These are phyloP conservation scores for Candida mattraensis DNA, from an alignment of 805 yeast genomes.

Conservation along the genomic window DNA sequence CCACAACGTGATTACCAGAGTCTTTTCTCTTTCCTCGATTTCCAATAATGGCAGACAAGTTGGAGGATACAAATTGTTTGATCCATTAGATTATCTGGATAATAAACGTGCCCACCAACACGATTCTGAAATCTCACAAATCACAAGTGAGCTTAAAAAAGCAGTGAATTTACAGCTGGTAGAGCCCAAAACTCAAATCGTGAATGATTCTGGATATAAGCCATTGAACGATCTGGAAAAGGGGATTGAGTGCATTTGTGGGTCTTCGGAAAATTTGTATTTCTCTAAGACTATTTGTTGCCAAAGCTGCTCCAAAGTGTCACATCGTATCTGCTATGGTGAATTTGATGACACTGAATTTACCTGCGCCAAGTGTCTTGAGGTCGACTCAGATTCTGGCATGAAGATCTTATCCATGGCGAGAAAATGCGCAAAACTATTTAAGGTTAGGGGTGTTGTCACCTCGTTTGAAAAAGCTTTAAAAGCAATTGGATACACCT, in stretches of 20 bases:
- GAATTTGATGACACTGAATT: slow-evolving; percentile 13
- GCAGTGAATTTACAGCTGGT: slow-evolving; percentile 2
- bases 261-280: slow-evolving; percentile 8
- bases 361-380: slow-evolving; percentile 19
- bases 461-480: slow-evolving; percentile 4
- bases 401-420: slow-evolving; percentile 20
- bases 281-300: slow-evolving; percentile 21
- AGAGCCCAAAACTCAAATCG: slow-evolving; percentile 8
- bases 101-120: background rate
- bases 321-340: slow-evolving; percentile 26
- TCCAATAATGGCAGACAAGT: slow-evolving; percentile 31
- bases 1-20: slow-evolving; percentile 20
- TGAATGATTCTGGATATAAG: slow-evolving; percentile 5
- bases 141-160: slow-evolving; percentile 23
- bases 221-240: background rate
- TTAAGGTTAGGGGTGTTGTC: slow-evolving; percentile 5
- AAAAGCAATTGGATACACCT: slow-evolving; percentile 9
- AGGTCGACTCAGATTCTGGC: slow-evolving; percentile 8
- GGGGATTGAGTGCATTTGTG: slow-evolving; percentile 23
- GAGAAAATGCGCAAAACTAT: slow-evolving; percentile 20
- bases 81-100: slow-evolving; percentile 25
- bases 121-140: slow-evolving; percentile 21
- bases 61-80: slow-evolving; percentile 34
- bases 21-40: slow-evolving; percentile 35
- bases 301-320: slow-evolving; percentile 11